Percentiles rank a stretch among this genome's conserved stretches.
Evolutionary conservation across 2,329 filamentous ascomycete species (phyloP).

Genomic region (Venturia nashicola): DNA sequence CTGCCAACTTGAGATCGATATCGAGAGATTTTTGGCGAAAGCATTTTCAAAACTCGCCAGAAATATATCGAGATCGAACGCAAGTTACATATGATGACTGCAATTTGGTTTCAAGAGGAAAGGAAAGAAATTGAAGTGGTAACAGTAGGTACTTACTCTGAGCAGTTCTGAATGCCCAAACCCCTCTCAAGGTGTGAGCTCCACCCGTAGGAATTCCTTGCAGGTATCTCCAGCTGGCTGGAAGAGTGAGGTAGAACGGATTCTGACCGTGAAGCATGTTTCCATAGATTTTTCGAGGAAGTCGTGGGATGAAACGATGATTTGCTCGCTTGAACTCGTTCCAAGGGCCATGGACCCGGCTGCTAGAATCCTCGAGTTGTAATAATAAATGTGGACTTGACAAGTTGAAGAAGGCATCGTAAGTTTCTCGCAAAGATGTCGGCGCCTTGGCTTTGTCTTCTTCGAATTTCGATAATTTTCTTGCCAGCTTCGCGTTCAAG

Average conservation of each 20-base stretch:
- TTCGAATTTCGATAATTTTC: conserved; percentile 47
- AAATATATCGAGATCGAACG: too few relatives aligned
- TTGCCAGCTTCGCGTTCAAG: conserved; percentile 41
- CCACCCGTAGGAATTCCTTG: not conserved
- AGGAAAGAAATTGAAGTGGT: too few relatives aligned
- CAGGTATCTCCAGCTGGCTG: not conserved
- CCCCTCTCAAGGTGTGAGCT: not conserved
- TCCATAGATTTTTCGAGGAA: not conserved
- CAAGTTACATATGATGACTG: too few relatives aligned
- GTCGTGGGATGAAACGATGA: not conserved
- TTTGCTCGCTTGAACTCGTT: not conserved
- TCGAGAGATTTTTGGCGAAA: too few relatives aligned
- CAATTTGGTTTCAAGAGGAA: too few relatives aligned
- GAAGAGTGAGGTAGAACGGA: not conserved
- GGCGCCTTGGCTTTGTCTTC: conserved; percentile 20
- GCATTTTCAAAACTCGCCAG: too few relatives aligned
- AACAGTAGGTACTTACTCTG: not conserved
- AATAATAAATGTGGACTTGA: conserved; percentile 11
- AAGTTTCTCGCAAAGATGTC: conserved; percentile 10
- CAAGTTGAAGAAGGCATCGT: conserved; percentile 19
- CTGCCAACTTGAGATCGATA: too few relatives aligned
- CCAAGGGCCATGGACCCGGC: not conserved
- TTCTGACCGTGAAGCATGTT: not conserved
- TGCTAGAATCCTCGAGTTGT: not conserved
- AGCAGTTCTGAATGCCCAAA: not conserved